Evolutionary conservation across 1,139 yeast species (phyloP), one percentile per base, ranked within the genome.

Genomic region (Blastobotrys buckinghamii): DNA sequence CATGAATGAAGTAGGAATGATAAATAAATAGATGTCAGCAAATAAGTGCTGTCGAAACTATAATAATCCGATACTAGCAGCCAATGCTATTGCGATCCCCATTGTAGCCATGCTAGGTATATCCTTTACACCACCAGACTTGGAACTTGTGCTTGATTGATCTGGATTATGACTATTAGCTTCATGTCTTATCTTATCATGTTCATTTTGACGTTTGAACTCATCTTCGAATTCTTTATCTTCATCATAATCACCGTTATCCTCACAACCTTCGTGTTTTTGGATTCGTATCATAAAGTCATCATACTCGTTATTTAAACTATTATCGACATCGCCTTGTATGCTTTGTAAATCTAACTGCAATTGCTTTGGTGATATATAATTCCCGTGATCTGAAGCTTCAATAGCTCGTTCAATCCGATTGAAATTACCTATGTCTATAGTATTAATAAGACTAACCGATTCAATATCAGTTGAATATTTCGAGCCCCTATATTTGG

Each of bases 61-160:
- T 9, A 22, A 43, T 27, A 43, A 9, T 6, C 42, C 42, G n/a
- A 45, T 15, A 34, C 48, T 35, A 6, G 47, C 47, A 10, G 50
- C 44, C 1, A 48, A n/a, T 1, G 50, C 50, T n/a, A 48, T 27
- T 7, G 50, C 40, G 13, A 44, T 38, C 2, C 48, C 50, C 50
- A 48, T 44, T 6, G 50, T 48, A 15, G 50, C 47, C n/a, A 29
- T 27, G 13, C 17, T 26, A n/a, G 46, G 46, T 7, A 10, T n/a
- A 2, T 26, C 27, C 24, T 36, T 26, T 2, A 36, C 13, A 6
- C 39, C 39, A n/a, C 15, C 15, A 17, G 39, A 36, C 12, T 35
- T 4, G 12, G 20, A 16, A 13, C 12, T 20, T n/a, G n/a, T n/a
- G n/a, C n/a, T n/a, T n/a, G n/a, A n/a, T 5, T 32, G 7, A 15